Evolutionary conservation across 2,329 filamentous ascomycete genomes (phyloP).

Genomic region (Raffaelea arxii): DNA sequence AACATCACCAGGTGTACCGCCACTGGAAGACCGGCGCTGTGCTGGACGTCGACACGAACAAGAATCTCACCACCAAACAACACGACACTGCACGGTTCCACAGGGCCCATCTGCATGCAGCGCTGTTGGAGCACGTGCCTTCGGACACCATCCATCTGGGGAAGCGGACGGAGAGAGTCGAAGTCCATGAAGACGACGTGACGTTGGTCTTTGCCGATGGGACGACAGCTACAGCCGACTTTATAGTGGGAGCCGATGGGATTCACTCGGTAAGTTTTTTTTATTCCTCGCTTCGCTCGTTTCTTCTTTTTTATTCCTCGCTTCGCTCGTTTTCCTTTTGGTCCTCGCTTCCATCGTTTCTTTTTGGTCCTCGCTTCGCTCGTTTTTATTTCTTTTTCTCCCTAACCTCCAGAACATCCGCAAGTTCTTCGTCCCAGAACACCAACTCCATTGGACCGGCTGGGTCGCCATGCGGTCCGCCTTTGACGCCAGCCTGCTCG

Average conservation of each 20-base stretch:
- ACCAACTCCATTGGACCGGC: slow-evolving; percentile 29
- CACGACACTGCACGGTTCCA: slow-evolving; percentile 34
- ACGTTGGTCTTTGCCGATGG: slow-evolving; percentile 32
- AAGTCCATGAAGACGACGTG: neutral
- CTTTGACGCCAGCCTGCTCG: slow-evolving; percentile 27
- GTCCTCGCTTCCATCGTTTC: too few relatives aligned
- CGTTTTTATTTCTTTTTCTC: too few relatives aligned
- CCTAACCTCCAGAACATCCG: slow-evolving; percentile 23
- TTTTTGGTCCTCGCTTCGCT: too few relatives aligned
- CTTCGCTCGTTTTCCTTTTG: too few relatives aligned
- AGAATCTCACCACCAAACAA: slow-evolving; percentile 23
- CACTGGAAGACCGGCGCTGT: slow-evolving; percentile 33
- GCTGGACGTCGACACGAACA: slow-evolving; percentile 30
- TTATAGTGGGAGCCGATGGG: slow-evolving; percentile 42
- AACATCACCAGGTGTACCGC: slow-evolving; percentile 32
- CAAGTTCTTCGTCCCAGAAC: slow-evolving; percentile 29
- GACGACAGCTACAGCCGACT: slow-evolving; percentile 28
- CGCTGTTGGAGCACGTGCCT: slow-evolving; percentile 24
- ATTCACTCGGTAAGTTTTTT: slow-evolving; percentile 33
- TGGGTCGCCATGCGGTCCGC: slow-evolving; percentile 33
- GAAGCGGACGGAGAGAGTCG: slow-evolving; percentile 21
- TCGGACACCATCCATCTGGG: slow-evolving; percentile 22
- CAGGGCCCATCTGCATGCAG: slow-evolving; percentile 36
- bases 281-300: too few relatives aligned
- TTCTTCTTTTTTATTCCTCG: too few relatives aligned